Percentiles rank a stretch among this genome's conserved stretches.
phyloP scores from a whole-genome alignment of 225 moss, liverwort and hornwort species.

The Thuidium tamariscinum region DNA sequence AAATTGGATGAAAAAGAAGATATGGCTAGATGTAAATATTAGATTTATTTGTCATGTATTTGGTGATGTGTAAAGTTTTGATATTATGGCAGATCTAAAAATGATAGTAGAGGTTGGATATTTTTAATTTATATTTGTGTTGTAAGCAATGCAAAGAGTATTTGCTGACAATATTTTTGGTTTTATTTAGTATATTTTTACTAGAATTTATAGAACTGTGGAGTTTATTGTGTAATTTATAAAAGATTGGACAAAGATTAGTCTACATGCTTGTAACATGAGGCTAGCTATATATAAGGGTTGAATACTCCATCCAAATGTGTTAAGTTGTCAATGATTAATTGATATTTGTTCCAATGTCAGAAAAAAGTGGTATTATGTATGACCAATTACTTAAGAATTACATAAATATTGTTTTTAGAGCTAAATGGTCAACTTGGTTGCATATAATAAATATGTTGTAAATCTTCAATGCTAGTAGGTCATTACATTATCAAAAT shows the following conservation, averaged over 20 bases:
- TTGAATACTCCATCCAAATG: neutral
- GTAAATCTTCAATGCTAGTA: no score
- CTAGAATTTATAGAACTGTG: neutral
- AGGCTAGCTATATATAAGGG: accelerated
- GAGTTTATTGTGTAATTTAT: neutral
- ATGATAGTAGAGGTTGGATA: accelerated
- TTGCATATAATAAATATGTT: no score
- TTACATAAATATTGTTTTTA: no score
- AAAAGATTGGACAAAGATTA: neutral
- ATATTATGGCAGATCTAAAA: neutral
- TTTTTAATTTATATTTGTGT: neutral
- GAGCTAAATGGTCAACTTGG: no score
- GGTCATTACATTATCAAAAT: no score
- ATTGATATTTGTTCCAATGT: neutral
- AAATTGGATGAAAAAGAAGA: neutral
- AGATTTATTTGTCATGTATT: neutral
- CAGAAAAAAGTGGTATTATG: no score
- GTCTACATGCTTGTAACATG: neutral
- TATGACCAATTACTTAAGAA: no score
- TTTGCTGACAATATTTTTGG: neutral
- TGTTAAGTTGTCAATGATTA: neutral
- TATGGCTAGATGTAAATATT: neutral
- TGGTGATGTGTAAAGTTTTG: no score
- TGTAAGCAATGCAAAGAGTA: accelerated
- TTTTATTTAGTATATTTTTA: neutral